Percentiles rank a stretch among this genome's conserved stretches.
Conservation (phyloP, 2,329 filamentous ascomycete genomes). For the Aspergillus eucalypticola region DNA sequence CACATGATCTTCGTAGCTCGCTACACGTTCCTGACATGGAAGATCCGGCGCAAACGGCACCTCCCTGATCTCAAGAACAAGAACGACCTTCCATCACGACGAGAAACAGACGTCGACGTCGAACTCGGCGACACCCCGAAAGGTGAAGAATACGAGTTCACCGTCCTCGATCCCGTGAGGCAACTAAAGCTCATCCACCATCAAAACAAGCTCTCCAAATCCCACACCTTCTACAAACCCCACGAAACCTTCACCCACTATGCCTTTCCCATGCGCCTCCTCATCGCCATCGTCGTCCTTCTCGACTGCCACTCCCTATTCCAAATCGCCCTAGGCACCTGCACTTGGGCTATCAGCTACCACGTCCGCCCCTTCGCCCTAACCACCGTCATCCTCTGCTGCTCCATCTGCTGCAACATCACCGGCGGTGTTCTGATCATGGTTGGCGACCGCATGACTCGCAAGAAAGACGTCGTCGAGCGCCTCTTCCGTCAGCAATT, state of each 20-base stretch:
- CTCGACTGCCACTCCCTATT: slow-evolving; percentile 77
- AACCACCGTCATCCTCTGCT: slow-evolving; percentile 78
- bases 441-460: slow-evolving; percentile 71
- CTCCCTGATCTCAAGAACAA: slow-evolving; percentile 66
- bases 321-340: slow-evolving; percentile 75
- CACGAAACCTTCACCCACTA: slow-evolving; percentile 81
- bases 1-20: slow-evolving; percentile 82
- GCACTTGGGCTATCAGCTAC: slow-evolving; percentile 77
- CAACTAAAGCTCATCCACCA: slow-evolving; percentile 73
- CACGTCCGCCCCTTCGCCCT: slow-evolving; percentile 67
- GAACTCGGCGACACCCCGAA: slow-evolving; percentile 44
- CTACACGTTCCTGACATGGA: slow-evolving; percentile 68
- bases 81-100: slow-evolving; percentile 63
- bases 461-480: slow-evolving; percentile 84
- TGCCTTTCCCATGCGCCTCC: slow-evolving; percentile 72
- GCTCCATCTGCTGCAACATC: slow-evolving; percentile 76
- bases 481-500: slow-evolving; percentile 74
- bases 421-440: slow-evolving; percentile 74
- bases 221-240: slow-evolving; percentile 86
- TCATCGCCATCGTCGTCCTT: slow-evolving; percentile 75
- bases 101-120: slow-evolving; percentile 46
- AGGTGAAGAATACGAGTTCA: slow-evolving; percentile 57
- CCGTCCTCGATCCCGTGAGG: slow-evolving; percentile 65
- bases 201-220: slow-evolving; percentile 75
- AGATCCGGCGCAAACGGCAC: slow-evolving; percentile 60